Evolutionary conservation across 768 basidiomycete genomes (phyloP), one percentile per base, ranked within the genome.

Genomic region (Sarcodon aspratus): DNA sequence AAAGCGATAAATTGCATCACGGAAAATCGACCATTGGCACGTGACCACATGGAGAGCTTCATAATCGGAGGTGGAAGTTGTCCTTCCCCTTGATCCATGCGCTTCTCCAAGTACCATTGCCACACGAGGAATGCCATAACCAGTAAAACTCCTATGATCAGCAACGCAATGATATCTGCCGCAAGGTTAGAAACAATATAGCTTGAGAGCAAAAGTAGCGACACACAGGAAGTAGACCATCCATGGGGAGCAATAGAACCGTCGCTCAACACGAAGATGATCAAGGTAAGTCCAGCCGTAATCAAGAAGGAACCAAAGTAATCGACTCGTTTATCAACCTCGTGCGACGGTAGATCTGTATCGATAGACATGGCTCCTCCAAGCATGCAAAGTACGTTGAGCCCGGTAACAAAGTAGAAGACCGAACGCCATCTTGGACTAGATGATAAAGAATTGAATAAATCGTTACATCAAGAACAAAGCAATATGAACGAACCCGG

Each of bases 181-280:
- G 37, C 7, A 44, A 49, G 15, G 48, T 46, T 36, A 33, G 31
- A 48, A 9, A 44, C 49, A 44, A 33, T 54, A 36, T 3, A 37
- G 47, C 48, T 36, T 48, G 40, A 36, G 52, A 61, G n/a, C 37
- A 63, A 62, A 61, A 21, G 58, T 55, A 15, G 36, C 33, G 43
- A 58, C 76, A 50, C 53, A 80, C 78, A 78, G 5, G 66, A 54
- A 4, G 81, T 81, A 9, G 60, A 64, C 85, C 85, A 90, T 8
- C 76, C 74, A 4, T 76, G 43, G 0, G 74, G 68, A 3, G 78
- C 82, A 13, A 70, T 64, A n/a, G 71, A 71, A 6, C 79, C 85
- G 53, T 85, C 76, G 44, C 80, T 78, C 3, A 93, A 72, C 0
- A 81, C 79, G 55, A 89, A 91, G 7, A 82, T 71, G 52, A 92